Evolutionary conservation across 805 yeast species (phyloP).

Genomic region (Metschnikowia arizonensis): DNA sequence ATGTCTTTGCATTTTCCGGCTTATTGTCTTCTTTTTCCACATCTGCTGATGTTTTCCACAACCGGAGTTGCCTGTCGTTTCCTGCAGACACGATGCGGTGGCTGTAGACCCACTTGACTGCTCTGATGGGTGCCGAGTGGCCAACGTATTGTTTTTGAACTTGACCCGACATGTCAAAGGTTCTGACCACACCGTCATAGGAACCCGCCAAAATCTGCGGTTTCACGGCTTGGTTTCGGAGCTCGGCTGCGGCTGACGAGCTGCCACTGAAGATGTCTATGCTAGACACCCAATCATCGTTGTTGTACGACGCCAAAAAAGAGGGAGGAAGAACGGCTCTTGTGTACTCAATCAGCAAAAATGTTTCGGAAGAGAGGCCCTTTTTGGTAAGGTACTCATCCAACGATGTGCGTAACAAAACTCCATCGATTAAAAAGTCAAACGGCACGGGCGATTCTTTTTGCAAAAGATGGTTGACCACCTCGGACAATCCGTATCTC

Average conservation of each 20-base stretch:
- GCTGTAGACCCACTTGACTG: constrained; percentile 74
- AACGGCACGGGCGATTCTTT: constrained; percentile 73
- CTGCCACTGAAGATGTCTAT: constrained; percentile 48
- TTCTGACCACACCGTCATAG: constrained; percentile 90
- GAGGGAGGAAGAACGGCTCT: constrained; percentile 94
- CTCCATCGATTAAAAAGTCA: constrained; percentile 87
- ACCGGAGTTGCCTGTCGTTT: constrained; percentile 80
- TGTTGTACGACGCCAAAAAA: constrained; percentile 77
- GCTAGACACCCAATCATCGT: constrained; percentile 94
- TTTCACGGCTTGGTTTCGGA: constrained; percentile 22
- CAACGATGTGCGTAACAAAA: constrained; percentile 69
- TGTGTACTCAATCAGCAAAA: constrained; percentile 80
- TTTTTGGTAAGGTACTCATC: constrained; percentile 72
- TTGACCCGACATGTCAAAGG: constrained; percentile 78
- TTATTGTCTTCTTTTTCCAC: constrained; percentile 29
- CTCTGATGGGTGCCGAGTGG: constrained; percentile 81
- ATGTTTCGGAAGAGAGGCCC: constrained; percentile 79
- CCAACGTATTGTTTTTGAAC: constrained; percentile 80
- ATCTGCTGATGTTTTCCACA: constrained; percentile 63
- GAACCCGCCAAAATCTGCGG: constrained; percentile 79
- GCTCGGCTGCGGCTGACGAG: constrained; percentile 20
- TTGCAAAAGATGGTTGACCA: constrained; percentile 81
- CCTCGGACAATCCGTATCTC: constrained; percentile 89
- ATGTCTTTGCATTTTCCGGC: constrained; percentile 65
- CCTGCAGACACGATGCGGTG: constrained; percentile 80